These are phyloP conservation scores for Drechmeria coniospora DNA, from an alignment of 2,329 filamentous ascomycete genomes.

Conservation along the genomic window DNA sequence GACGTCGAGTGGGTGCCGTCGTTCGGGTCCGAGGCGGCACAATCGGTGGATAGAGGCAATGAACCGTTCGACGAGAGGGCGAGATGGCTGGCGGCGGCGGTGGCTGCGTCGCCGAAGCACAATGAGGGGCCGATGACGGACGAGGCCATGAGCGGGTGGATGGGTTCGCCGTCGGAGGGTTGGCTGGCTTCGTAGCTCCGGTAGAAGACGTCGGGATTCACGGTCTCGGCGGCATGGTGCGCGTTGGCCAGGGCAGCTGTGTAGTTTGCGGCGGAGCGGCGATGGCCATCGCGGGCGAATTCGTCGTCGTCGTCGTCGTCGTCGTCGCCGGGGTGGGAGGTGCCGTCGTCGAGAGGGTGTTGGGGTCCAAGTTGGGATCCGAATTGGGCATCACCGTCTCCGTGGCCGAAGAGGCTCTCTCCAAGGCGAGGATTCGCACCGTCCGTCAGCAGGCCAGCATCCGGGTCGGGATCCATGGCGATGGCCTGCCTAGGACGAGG, in stretches of 20 bases:
- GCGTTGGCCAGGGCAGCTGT: conserved; percentile 9
- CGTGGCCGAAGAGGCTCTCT: too few species aligned
- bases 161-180: conserved; percentile 16
- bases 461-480: conserved; percentile 15
- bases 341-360: conserved; percentile 8
- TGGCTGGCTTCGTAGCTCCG: conserved; percentile 28
- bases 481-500: conserved; percentile 20
- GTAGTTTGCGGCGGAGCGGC: too few species aligned
- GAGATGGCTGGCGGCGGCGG: conserved; percentile 31
- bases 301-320: conserved; percentile 7
- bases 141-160: conserved; percentile 20
- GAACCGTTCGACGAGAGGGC: conserved; percentile 23
- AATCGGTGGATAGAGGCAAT: conserved; percentile 25
- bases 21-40: conserved; percentile 41
- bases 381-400: too few species aligned
- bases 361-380: conserved; percentile 11
- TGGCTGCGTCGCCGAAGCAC: conserved; percentile 35
- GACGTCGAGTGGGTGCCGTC: conserved; percentile 23
- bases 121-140: conserved; percentile 25
- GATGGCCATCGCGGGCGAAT: too few species aligned
- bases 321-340: conserved; percentile 3
- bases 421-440: too few species aligned
- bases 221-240: conserved; percentile 23
- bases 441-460: conserved; percentile 11
- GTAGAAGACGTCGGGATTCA: conserved; percentile 42